These are phyloP conservation scores for Canavalia gladiata DNA, from an alignment of 306 rosid species.

Conservation along the genomic window DNA sequence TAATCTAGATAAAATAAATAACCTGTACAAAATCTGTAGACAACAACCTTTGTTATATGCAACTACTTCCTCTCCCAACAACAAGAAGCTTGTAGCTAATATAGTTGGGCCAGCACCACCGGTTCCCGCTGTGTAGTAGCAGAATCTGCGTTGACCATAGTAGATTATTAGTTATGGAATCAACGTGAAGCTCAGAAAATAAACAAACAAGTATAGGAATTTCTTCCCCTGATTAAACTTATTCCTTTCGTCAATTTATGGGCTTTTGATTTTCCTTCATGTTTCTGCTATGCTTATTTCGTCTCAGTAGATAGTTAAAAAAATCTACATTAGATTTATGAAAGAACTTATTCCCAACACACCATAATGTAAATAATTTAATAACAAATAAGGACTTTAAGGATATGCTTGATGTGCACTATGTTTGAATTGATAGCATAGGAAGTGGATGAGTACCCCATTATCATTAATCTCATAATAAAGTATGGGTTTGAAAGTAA, in stretches of 20 bases:
- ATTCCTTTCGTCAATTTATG: neutral
- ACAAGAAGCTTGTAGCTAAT: conserved; percentile 89
- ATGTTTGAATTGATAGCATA: neutral
- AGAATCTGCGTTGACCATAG: conserved; percentile 71
- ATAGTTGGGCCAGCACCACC: conserved; percentile 99
- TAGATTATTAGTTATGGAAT: conserved; percentile 41
- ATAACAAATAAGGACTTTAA: conserved; percentile 26
- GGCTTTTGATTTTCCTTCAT: conserved; percentile 13
- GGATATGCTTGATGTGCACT: conserved; percentile 15
- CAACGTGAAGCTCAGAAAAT: conserved; percentile 28
- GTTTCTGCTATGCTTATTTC: conserved; percentile 35
- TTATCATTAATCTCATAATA: conserved; percentile 18
- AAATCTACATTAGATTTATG: neutral
- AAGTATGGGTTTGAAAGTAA: no score
- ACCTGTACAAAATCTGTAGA: conserved; percentile 36
- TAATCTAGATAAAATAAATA: conserved; percentile 45
- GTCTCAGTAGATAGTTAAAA: neutral
- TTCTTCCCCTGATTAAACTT: conserved; percentile 15
- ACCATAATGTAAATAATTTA: conserved; percentile 22
- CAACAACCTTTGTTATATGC: conserved; percentile 84
- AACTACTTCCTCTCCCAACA: conserved; percentile 94
- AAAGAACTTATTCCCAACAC: conserved; percentile 11
- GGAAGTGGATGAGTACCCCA: no score
- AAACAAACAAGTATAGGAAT: conserved; percentile 3
- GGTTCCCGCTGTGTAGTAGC: conserved; percentile 92